phyloP scores from a whole-genome alignment of 2,329 filamentous ascomycete species.

The Nectriaceae sp. region DNA sequence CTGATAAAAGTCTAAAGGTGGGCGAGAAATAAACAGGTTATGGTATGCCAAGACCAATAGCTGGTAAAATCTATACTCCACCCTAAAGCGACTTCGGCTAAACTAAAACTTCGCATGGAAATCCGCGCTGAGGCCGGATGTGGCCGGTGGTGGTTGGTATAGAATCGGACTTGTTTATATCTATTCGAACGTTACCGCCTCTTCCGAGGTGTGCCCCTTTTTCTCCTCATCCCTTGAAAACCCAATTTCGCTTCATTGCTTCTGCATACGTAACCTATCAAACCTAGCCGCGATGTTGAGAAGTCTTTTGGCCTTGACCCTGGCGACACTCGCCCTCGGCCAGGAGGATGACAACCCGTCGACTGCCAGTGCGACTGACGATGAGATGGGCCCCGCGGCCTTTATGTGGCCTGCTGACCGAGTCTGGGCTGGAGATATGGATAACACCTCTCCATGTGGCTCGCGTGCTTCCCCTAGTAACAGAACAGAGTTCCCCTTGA shows the following conservation, averaged over 20 bases:
- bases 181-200: slow-evolving; percentile 9
- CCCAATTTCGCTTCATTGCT: neutral
- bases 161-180: slow-evolving; percentile 11
- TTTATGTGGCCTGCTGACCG: neutral
- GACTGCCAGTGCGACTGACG: slow-evolving; percentile 9
- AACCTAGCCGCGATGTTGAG: slow-evolving; percentile 10
- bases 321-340: slow-evolving; percentile 9
- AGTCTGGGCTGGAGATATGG: neutral
- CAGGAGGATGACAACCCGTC: slow-evolving; percentile 14
- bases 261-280: neutral
- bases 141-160: neutral
- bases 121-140: slow-evolving; percentile 8
- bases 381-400: neutral
- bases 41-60: neutral
- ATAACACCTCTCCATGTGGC: neutral
- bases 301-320: slow-evolving; percentile 9
- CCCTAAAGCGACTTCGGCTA: neutral
- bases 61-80: neutral
- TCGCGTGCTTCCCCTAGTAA: slow-evolving; percentile 3
- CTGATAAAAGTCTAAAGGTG: neutral
- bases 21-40: neutral
- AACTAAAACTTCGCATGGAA: slow-evolving; percentile 6
- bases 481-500: rapidly evolving
- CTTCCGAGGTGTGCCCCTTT: neutral
- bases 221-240: neutral